Percentiles rank a stretch among this genome's conserved stretches.
These are phyloP conservation scores for Kwoniella sp. DNA, from an alignment of 768 basidiomycete genomes.

Conservation along the genomic window DNA sequence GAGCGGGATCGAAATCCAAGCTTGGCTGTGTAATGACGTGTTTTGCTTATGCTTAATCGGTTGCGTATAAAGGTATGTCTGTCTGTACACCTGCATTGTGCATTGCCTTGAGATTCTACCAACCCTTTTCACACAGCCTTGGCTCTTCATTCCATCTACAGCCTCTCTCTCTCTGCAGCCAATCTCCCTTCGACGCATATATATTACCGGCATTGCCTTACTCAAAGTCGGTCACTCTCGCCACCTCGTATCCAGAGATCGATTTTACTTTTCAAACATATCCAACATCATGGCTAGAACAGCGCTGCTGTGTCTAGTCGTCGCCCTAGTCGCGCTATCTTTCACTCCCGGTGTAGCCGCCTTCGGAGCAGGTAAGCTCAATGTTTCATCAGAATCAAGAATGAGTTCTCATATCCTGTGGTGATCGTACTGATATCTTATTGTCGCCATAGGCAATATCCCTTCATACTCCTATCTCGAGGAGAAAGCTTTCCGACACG, in stretches of 20 bases:
- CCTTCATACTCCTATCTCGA: conserved; percentile 82
- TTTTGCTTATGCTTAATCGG: neutral
- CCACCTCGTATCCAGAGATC: conserved; percentile 1
- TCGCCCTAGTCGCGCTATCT: conserved; percentile 42
- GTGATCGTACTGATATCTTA: conserved; percentile 3
- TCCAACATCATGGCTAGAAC: conserved; percentile 29
- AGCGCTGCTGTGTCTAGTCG: conserved; percentile 29
- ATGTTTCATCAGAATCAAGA: no score
- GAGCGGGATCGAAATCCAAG: neutral
- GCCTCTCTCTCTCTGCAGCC: no score
- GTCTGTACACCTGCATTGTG: no score
- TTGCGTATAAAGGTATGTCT: no score
- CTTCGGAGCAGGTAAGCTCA: conserved; percentile 47
- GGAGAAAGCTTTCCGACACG: conserved; percentile 80
- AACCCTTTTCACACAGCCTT: neutral
- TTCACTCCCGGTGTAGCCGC: conserved; percentile 49
- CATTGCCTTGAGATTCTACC: neutral
- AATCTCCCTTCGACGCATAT: no score
- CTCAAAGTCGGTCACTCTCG: conserved; percentile 1
- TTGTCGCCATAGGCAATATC: conserved; percentile 71
- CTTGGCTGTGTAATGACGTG: neutral
- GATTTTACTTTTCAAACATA: no score
- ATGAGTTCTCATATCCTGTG: neutral
- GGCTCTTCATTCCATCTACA: neutral
- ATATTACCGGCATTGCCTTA: neutral